Base-by-base conservation (phyloP, 148 eudicot species). In the Camellia lanceoleosa region DNA sequence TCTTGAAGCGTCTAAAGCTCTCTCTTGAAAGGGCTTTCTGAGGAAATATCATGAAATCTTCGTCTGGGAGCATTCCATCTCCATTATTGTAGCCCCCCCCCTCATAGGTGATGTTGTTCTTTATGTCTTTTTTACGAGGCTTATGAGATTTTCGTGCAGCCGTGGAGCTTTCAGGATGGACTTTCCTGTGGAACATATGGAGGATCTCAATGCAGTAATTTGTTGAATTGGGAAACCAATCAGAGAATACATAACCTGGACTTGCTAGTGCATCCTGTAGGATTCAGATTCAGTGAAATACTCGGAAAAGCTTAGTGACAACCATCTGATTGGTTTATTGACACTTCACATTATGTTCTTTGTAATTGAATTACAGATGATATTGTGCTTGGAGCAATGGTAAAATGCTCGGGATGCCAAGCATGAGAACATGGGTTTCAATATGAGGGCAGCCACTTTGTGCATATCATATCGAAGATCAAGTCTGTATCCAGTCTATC, bases 131-230 rank as follows among this genome's bases (percentile, higher is more conserved):
- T 83, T 85, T 85, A 7, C 74, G 82, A 65, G 84, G 64, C 82
- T 82, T 84, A 11, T 87, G 84, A 19, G 77, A 44, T 79, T 90
- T 88, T 44, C 69, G 82, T 63, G 73, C 73, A 60, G 83, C 78
- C 64, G 76, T 66, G 62, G 84, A 83, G 79, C 78, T 81, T 80
- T 92, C 98, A 81, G 98, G 98, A 87, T 95, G 91, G 78, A 95
- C 92, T 91, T 95, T 95, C 83, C 83, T 89, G 83, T 88, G 92
- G 82, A 95, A 95, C 75, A 85, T 89, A 0, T 89, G 87, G 79
- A 87, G 86, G 59, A 93, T 91, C 98, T 95, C 88, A 85, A 75
- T 79, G 46, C 49, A 47, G 7, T 66, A 68, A 43, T 42, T 47
- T 23, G 19, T 38, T 2, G 44, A 58, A 78, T 73, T 67, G 77